A percentile compares a stretch with the other conserved stretches of the same genome.
Evolutionary conservation across 352 stramenopile species (phyloP).

Genomic region (Saprolegnia parasitica): DNA sequence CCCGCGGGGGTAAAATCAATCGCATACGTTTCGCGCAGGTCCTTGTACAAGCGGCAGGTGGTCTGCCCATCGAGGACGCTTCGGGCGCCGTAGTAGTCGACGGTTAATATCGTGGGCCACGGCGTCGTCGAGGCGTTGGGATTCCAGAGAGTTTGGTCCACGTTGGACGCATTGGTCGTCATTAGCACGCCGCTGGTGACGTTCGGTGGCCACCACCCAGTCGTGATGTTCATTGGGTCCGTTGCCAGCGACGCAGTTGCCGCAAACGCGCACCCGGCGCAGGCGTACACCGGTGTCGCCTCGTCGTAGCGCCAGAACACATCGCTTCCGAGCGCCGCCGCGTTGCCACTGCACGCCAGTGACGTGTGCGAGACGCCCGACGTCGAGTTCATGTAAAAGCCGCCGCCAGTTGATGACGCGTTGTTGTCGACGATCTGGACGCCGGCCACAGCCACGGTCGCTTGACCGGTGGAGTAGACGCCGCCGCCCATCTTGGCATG

Average conservation of each 20-base stretch:
- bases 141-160: constrained; percentile 12
- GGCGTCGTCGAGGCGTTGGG: constrained; percentile 24
- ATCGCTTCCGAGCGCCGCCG: constrained; percentile 39
- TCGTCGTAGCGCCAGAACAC: constrained; percentile 59
- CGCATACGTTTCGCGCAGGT: constrained; percentile 31
- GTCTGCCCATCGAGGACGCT: constrained; percentile 47
- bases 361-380: background rate
- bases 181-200: constrained; percentile 62
- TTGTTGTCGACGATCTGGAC: background rate
- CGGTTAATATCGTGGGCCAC: constrained; percentile 59
- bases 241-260: constrained; percentile 30
- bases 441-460: background rate
- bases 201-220: constrained; percentile 52
- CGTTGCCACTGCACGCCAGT: constrained; percentile 37
- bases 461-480: background rate
- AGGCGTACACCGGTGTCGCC: constrained; percentile 40
- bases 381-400: constrained; percentile 22
- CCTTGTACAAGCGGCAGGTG: constrained; percentile 33
- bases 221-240: constrained; percentile 39
- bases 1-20: constrained; percentile 47
- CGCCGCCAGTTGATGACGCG: constrained; percentile 3
- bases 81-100: constrained; percentile 56
- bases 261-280: constrained; percentile 33
- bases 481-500: background rate
- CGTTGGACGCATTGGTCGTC: constrained; percentile 28